Percentiles rank a stretch among this genome's conserved stretches.
Evolutionary conservation across 2,329 filamentous ascomycete species (phyloP).

Genomic region (Pseudocercospora macadamiae): DNA sequence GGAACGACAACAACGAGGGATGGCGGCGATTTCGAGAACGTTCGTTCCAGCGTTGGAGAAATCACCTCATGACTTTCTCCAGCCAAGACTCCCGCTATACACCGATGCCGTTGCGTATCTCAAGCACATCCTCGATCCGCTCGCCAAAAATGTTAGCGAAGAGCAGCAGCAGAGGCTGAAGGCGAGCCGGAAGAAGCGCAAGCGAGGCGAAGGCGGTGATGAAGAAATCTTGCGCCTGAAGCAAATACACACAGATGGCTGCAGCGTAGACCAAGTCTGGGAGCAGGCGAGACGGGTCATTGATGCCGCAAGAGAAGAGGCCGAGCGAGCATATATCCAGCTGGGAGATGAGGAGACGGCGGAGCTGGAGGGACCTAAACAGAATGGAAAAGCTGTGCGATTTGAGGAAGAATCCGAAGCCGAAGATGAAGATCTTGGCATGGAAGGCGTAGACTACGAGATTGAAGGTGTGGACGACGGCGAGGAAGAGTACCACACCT

Average conservation of each 20-base stretch:
- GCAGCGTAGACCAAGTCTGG: conserved; percentile 88
- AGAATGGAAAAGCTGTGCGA: conserved; percentile 32
- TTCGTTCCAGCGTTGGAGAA: conserved; percentile 28
- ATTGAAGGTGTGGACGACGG: conserved; percentile 40
- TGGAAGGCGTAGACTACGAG: conserved; percentile 41
- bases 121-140: conserved; percentile 78
- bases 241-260: conserved; percentile 83
- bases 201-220: conserved; percentile 59
- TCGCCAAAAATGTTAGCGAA: conserved; percentile 73
- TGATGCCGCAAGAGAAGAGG: conserved; percentile 61
- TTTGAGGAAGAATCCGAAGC: conserved; percentile 28
- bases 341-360: conserved; percentile 35
- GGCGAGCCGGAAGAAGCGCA: conserved; percentile 73
- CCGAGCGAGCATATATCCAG: conserved; percentile 55
- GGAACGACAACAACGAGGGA: conserved; percentile 7
- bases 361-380: conserved; percentile 33
- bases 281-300: conserved; percentile 88
- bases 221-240: conserved; percentile 70
- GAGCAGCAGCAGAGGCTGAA: conserved; percentile 71
- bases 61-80: conserved; percentile 72
- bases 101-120: conserved; percentile 71
- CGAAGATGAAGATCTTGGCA: conserved; percentile 38
- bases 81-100: conserved; percentile 68
- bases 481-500: conserved; percentile 37
- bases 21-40: conserved; percentile 23